Evolutionary conservation across 2,329 filamentous ascomycete species (phyloP).

Genomic region (Nemania abortiva): DNA sequence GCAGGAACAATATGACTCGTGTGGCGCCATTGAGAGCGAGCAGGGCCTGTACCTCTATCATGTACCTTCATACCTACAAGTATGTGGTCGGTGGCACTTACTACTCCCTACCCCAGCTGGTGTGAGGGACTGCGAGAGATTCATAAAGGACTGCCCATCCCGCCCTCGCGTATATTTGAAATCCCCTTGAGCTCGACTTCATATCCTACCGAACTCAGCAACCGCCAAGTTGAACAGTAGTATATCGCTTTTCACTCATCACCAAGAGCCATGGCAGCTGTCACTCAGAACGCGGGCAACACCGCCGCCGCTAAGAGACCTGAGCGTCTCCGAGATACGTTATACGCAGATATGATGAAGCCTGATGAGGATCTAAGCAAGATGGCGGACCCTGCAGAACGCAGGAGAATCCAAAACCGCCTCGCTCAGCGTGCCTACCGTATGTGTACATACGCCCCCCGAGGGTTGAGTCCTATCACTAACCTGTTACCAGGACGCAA

Average conservation of each 20-base stretch:
- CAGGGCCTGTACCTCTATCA: slow-evolving; percentile 31
- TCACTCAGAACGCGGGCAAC: slow-evolving; percentile 34
- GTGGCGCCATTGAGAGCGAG: slow-evolving; percentile 33
- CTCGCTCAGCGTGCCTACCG: slow-evolving; percentile 43
- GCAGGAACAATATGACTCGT: slow-evolving; percentile 40
- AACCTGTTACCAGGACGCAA: slow-evolving; percentile 39
- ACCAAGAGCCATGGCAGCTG: slow-evolving; percentile 38
- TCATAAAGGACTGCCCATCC: slow-evolving; percentile 35
- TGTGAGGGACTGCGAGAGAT: slow-evolving; percentile 21
- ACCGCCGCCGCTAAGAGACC: slow-evolving; percentile 39
- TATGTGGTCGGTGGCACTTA: slow-evolving; percentile 22
- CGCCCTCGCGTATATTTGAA: slow-evolving; percentile 34
- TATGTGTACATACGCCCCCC: slow-evolving; percentile 28
- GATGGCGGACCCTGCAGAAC: slow-evolving; percentile 42
- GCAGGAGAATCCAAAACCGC: slow-evolving; percentile 43
- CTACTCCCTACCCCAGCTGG: slow-evolving; percentile 33
- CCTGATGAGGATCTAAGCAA: slow-evolving; percentile 45
- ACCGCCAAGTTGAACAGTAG: slow-evolving; percentile 29
- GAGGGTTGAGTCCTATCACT: not conserved
- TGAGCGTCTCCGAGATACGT: slow-evolving; percentile 42
- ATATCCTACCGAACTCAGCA: slow-evolving; percentile 26
- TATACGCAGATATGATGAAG: slow-evolving; percentile 47
- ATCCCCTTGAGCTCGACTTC: slow-evolving; percentile 33
- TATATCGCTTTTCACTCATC: slow-evolving; percentile 27
- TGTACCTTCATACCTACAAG: slow-evolving; percentile 1